Evolutionary conservation across 768 basidiomycete genomes (phyloP).

Genomic region (Boletus subcaerulescens): DNA sequence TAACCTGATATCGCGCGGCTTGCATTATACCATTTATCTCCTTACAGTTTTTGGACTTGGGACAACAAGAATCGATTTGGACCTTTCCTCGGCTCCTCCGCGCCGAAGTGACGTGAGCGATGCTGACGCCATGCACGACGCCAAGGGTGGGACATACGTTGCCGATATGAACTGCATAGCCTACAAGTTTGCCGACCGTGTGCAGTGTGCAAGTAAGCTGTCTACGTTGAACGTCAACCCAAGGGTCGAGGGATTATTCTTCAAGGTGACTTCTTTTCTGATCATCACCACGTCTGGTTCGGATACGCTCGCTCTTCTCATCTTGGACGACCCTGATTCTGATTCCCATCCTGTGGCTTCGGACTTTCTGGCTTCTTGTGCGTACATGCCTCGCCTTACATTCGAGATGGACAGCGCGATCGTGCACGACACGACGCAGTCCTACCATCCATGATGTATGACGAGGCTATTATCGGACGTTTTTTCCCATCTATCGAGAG

Average conservation of each 20-base stretch:
- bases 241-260: slow-evolving; percentile 7
- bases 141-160: not conserved
- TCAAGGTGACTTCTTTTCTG: not conserved
- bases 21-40: not conserved
- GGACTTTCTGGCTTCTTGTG: too few species aligned
- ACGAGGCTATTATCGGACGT: not conserved
- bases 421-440: not conserved
- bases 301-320: not conserved
- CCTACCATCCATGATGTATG: too few species aligned
- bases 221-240: slow-evolving; percentile 2
- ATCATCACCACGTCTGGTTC: not conserved
- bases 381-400: not conserved
- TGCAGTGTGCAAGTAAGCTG: not conserved
- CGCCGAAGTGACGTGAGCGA: not conserved
- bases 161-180: not conserved
- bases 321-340: not conserved
- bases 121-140: not conserved
- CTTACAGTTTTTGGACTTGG: not conserved
- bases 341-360: slow-evolving; percentile 1
- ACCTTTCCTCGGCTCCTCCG: too few species aligned
- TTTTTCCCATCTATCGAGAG: not conserved
- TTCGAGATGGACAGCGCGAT: not conserved
- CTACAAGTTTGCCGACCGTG: not conserved
- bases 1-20: not conserved
- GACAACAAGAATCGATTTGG: too few species aligned